Percentiles rank a stretch among this genome's conserved stretches.
Conservation (phyloP, 2,329 filamentous ascomycete species). For the Aureobasidium vineae region DNA sequence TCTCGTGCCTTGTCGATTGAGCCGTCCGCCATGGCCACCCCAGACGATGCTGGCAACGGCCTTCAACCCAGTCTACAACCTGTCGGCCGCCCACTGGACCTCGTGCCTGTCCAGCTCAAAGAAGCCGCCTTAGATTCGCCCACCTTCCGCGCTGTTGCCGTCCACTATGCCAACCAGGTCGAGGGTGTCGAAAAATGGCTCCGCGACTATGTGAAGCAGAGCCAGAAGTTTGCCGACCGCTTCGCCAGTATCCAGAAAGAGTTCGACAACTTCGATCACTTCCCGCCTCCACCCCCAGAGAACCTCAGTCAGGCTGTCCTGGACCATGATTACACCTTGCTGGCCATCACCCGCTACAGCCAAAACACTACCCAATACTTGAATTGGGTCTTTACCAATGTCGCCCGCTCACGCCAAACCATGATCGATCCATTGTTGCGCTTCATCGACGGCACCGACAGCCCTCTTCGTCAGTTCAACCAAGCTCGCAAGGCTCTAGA, state of each 20-base stretch:
- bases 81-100: conserved; percentile 43
- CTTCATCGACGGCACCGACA: conserved; percentile 74
- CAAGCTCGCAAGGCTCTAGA: conserved; percentile 76
- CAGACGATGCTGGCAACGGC: conserved; percentile 7
- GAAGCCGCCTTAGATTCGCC: conserved; percentile 96
- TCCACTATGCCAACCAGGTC: conserved; percentile 88
- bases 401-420: conserved; percentile 73
- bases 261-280: conserved; percentile 72
- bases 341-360: conserved; percentile 79
- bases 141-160: conserved; percentile 82
- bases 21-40: not conserved
- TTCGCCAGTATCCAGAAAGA: conserved; percentile 64
- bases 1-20: not conserved
- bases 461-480: conserved; percentile 82
- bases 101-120: conserved; percentile 76
- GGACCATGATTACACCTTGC: conserved; percentile 91
- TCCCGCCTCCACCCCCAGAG: conserved; percentile 70
- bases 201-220: conserved; percentile 64
- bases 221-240: conserved; percentile 61
- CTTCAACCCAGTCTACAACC: conserved; percentile 39
- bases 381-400: conserved; percentile 68
- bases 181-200: conserved; percentile 93
- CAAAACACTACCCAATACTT: conserved; percentile 89
- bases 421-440: conserved; percentile 77
- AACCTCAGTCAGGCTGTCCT: conserved; percentile 78